Percentiles rank a stretch among this genome's conserved stretches.
Evolutionary conservation across 208 protist genomes (phyloP).

Genomic region (Crithidia bombi): DNA sequence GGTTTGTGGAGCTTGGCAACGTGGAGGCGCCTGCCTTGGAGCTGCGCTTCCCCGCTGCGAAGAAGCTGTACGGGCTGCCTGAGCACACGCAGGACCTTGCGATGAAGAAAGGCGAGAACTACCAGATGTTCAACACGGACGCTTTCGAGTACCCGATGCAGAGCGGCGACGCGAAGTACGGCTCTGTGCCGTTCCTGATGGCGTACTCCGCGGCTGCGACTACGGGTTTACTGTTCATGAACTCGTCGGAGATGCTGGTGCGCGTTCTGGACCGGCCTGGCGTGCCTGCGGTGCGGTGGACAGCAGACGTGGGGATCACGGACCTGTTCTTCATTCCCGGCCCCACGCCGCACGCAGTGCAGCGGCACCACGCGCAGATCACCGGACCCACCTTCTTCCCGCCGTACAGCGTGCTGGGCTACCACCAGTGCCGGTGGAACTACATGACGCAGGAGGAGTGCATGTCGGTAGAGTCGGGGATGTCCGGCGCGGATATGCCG

Average conservation of each 20-base stretch:
- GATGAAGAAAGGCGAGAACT: slow-evolving; percentile 78
- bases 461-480: slow-evolving; percentile 83
- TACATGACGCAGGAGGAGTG: slow-evolving; percentile 95
- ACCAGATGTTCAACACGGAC: slow-evolving; percentile 97
- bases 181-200: slow-evolving; percentile 94
- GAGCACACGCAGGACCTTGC: slow-evolving; percentile 93
- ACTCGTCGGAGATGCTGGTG: slow-evolving; percentile 86
- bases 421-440: slow-evolving; percentile 99
- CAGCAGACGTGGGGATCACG: slow-evolving; percentile 90
- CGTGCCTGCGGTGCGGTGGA: slow-evolving; percentile 82
- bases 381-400: slow-evolving; percentile 94
- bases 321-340: slow-evolving; percentile 97
- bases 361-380: slow-evolving; percentile 90
- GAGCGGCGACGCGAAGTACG: slow-evolving; percentile 94
- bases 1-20: slow-evolving; percentile 17
- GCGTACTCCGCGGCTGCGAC: slow-evolving; percentile 64
- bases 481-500: slow-evolving; percentile 95
- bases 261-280: slow-evolving; percentile 13
- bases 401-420: slow-evolving; percentile 95
- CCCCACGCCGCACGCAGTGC: slow-evolving; percentile 73
- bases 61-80: slow-evolving; percentile 94
- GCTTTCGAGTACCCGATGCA: slow-evolving; percentile 97
- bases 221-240: slow-evolving; percentile 94
- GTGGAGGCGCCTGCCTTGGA: slow-evolving; percentile 8
- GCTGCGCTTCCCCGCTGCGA: slow-evolving; percentile 50